Evolutionary conservation across 352 stramenopile species (phyloP).

Genomic region (Globisporangium rhizosaccharum): DNA sequence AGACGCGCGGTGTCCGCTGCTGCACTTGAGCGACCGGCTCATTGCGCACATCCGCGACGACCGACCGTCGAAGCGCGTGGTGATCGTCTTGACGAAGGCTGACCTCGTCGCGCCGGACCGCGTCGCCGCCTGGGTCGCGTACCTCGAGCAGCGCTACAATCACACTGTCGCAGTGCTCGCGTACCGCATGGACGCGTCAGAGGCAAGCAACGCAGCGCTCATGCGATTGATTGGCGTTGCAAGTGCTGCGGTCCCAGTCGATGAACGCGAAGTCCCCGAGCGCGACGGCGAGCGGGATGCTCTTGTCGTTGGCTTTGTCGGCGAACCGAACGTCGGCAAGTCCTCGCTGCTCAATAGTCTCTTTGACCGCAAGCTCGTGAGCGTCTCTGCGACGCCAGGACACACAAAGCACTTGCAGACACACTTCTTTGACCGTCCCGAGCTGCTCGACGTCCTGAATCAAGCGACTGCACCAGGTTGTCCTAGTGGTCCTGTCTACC

Average conservation of each 20-base stretch:
- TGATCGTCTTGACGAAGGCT: slow-evolving; percentile 99
- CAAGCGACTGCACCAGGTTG: slow-evolving; percentile 9
- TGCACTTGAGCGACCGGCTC: slow-evolving; percentile 68
- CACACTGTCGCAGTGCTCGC: slow-evolving; percentile 81
- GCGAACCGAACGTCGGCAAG: slow-evolving; percentile 97
- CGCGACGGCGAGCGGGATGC: slow-evolving; percentile 45
- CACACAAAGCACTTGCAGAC: slow-evolving; percentile 84
- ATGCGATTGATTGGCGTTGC: slow-evolving; percentile 38
- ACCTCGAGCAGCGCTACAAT: slow-evolving; percentile 80
- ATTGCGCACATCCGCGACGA: slow-evolving; percentile 38
- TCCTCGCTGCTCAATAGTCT: slow-evolving; percentile 91
- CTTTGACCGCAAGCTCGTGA: slow-evolving; percentile 73
- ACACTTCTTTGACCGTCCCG: slow-evolving; percentile 58
- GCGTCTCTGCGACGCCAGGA: slow-evolving; percentile 68
- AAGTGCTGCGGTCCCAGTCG: slow-evolving; percentile 26
- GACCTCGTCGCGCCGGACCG: slow-evolving; percentile 89
- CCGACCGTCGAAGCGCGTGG: slow-evolving; percentile 84
- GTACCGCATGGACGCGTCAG: slow-evolving; percentile 59
- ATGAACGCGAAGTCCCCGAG: slow-evolving; percentile 90
- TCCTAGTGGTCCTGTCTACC: slow-evolving; percentile 6
- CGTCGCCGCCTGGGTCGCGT: slow-evolving; percentile 91
- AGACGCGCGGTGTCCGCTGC: slow-evolving; percentile 60
- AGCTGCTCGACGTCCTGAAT: slow-evolving; percentile 48
- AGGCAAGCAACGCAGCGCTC: slow-evolving; percentile 40
- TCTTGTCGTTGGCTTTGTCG: slow-evolving; percentile 93